Percentiles rank a stretch among this genome's conserved stretches.
Evolutionary conservation across 352 stramenopile species (phyloP).

Genomic region (Globisporangium alternatum): DNA sequence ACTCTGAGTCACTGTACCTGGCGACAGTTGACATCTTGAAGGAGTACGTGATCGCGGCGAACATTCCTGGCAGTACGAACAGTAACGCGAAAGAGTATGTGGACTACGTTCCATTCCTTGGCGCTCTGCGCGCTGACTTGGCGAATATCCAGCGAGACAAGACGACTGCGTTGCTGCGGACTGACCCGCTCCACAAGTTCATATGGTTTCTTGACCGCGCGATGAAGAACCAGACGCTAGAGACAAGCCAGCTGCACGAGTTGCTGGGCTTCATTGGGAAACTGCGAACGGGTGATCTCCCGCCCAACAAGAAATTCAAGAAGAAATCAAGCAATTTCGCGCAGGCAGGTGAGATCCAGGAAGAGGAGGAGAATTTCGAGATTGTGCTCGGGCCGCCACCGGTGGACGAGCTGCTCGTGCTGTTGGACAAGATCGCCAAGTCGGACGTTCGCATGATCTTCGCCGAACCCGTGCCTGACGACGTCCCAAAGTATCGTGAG

Average conservation of each 20-base stretch:
- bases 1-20: constrained; percentile 80
- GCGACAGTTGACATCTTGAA: constrained; percentile 79
- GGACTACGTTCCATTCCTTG: constrained; percentile 80
- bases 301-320: constrained; percentile 76
- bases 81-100: constrained; percentile 78
- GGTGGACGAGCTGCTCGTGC: constrained; percentile 56
- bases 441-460: constrained; percentile 76
- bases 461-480: constrained; percentile 78
- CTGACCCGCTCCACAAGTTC: constrained; percentile 84
- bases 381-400: constrained; percentile 73
- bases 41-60: constrained; percentile 64
- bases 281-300: constrained; percentile 64
- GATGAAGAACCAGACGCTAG: constrained; percentile 71
- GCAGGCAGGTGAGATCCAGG: constrained; percentile 33
- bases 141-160: constrained; percentile 81
- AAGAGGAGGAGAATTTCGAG: constrained; percentile 82
- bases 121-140: constrained; percentile 73
- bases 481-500: constrained; percentile 81
- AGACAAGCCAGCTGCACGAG: constrained; percentile 66
- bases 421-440: constrained; percentile 84
- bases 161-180: constrained; percentile 62
- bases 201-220: constrained; percentile 86
- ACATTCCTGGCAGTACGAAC: constrained; percentile 60
- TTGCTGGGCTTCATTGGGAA: constrained; percentile 68
- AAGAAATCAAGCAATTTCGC: constrained; percentile 33